Conservation (phyloP, 192 early-diverging fungal genomes). For the Phycomyces nitens region DNA sequence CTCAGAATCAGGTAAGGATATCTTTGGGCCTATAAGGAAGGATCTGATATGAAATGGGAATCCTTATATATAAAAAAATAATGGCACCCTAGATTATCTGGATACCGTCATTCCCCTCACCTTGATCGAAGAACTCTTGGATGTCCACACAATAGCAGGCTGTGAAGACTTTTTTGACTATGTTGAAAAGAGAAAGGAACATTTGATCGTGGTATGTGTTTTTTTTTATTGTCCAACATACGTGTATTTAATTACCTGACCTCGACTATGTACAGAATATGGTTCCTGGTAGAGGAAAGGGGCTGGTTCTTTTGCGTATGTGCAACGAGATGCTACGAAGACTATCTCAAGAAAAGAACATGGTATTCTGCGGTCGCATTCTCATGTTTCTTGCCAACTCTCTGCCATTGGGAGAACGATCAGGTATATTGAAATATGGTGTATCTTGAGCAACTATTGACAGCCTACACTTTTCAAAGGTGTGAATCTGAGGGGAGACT, state of each 20-base stretch:
- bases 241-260: neutral
- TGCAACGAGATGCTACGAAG: constrained; percentile 90
- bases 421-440: constrained; percentile 41
- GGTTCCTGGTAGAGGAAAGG: constrained; percentile 77
- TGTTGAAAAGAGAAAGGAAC: constrained; percentile 52
- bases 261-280: constrained; percentile 48
- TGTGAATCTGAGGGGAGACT: constrained; percentile 87
- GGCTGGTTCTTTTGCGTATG: constrained; percentile 72
- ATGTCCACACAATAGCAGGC: constrained; percentile 54
- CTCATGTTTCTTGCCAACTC: constrained; percentile 82
- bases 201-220: constrained; percentile 51
- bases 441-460: too few relatives aligned
- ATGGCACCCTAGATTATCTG: constrained; percentile 17
- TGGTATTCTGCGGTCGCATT: constrained; percentile 82
- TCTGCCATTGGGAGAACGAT: constrained; percentile 83
- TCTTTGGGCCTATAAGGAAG: too few relatives aligned
- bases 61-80: neutral
- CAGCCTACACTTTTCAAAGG: too few relatives aligned
- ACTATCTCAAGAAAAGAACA: constrained; percentile 80
- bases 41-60: neutral
- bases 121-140: constrained; percentile 67
- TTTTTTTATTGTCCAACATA: too few relatives aligned
- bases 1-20: constrained; percentile 9
- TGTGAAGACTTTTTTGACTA: constrained; percentile 60
- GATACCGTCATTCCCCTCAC: constrained; percentile 51